These are phyloP conservation scores for Parascedosporium putredinis DNA, from an alignment of 2,329 filamentous ascomycete species.

Conservation along the genomic window DNA sequence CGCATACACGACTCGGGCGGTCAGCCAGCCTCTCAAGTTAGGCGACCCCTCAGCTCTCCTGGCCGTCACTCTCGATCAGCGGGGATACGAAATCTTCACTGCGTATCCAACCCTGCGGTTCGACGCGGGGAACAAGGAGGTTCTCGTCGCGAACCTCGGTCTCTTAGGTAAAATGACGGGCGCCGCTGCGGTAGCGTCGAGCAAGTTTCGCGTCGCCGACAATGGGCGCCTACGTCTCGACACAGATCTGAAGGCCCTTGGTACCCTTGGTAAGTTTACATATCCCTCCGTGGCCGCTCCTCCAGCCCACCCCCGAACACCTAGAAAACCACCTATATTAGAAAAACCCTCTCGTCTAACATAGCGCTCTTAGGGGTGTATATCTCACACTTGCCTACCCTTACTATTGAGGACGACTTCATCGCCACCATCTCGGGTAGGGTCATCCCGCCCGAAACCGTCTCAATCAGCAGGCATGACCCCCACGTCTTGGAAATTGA, in stretches of 20 bases:
- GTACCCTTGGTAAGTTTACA: slow-evolving; percentile 51
- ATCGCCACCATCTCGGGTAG: slow-evolving; percentile 65
- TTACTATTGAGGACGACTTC: slow-evolving; percentile 54
- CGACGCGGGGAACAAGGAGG: slow-evolving; percentile 25
- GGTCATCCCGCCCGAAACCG: slow-evolving; percentile 56
- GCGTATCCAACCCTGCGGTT: slow-evolving; percentile 58
- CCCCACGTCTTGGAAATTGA: slow-evolving; percentile 65
- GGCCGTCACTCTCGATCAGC: slow-evolving; percentile 48
- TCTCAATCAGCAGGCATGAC: slow-evolving; percentile 43
- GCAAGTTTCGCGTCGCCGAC: slow-evolving; percentile 39
- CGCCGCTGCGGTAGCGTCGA: slow-evolving; percentile 61
- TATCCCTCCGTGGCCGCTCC: too few relatives aligned
- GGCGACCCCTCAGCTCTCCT: slow-evolving; percentile 41
- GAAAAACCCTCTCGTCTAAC: neutral
- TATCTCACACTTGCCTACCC: slow-evolving; percentile 55
- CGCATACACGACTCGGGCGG: slow-evolving; percentile 55
- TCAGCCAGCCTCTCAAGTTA: slow-evolving; percentile 41
- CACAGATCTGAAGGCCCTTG: slow-evolving; percentile 69
- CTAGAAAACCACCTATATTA: too few relatives aligned
- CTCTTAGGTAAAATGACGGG: slow-evolving; percentile 85
- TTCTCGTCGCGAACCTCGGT: slow-evolving; percentile 61
- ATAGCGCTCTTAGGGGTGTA: slow-evolving; percentile 50
- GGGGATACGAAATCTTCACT: slow-evolving; percentile 73
- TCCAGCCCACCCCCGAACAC: too few relatives aligned
- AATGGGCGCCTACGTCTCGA: slow-evolving; percentile 55